These are phyloP conservation scores for Hypoxylon sp. DNA, from an alignment of 2,329 filamentous ascomycete genomes.

Conservation along the genomic window DNA sequence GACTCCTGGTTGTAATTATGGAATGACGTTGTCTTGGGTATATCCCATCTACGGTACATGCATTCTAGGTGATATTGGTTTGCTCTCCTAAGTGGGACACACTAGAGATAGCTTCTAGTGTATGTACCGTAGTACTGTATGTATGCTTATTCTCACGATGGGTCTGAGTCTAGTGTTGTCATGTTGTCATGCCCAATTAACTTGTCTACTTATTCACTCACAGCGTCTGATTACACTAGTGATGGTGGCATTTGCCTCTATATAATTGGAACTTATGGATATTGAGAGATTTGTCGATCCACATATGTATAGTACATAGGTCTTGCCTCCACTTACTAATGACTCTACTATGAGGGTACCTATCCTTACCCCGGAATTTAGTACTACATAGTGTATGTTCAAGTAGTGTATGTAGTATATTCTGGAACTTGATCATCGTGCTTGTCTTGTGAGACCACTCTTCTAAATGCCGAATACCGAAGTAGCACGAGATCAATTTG, in stretches of 20 bases:
- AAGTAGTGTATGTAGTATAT: neutral
- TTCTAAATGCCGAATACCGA: slow-evolving; percentile 19
- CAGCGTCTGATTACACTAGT: slow-evolving; percentile 15
- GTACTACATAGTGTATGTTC: too few species aligned
- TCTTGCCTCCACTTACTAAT: slow-evolving; percentile 5
- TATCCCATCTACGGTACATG: neutral
- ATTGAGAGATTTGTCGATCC: neutral
- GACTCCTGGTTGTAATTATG: neutral
- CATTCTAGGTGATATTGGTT: slow-evolving; percentile 11
- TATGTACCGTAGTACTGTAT: neutral
- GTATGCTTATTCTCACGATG: neutral
- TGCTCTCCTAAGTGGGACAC: slow-evolving; percentile 21
- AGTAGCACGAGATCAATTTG: slow-evolving; percentile 12
- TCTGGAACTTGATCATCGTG: neutral
- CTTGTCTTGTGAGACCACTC: slow-evolving; percentile 3
- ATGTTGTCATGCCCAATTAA: slow-evolving; percentile 5
- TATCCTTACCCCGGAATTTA: neutral
- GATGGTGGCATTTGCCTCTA: slow-evolving; percentile 1
- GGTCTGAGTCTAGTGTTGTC: slow-evolving; percentile 1
- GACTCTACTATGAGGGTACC: slow-evolving; percentile 1
- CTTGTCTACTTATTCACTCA: neutral
- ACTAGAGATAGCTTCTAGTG: neutral
- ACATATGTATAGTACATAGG: neutral
- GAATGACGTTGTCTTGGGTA: slow-evolving; percentile 9
- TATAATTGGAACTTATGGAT: slow-evolving; percentile 10